A percentile compares a stretch with the other conserved stretches of the same genome.
Conservation (phyloP, 495 filamentous ascomycete genomes). For the Amorphotheca resinae region DNA sequence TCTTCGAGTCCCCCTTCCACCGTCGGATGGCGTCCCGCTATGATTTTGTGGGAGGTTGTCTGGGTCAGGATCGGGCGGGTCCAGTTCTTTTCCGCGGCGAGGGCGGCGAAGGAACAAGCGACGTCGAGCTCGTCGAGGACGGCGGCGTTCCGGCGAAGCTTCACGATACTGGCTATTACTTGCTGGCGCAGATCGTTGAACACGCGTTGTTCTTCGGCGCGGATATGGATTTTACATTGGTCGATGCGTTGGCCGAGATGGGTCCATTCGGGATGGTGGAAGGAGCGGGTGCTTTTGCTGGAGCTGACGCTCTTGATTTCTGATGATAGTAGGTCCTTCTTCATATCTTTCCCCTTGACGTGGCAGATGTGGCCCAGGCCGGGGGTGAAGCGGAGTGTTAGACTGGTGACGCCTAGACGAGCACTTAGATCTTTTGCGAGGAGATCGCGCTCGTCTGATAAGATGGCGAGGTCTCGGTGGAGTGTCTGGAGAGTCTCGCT, state of each 20-base stretch:
- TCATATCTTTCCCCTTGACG: conserved; percentile 69
- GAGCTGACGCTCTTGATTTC: conserved; percentile 43
- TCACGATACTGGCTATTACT: conserved; percentile 67
- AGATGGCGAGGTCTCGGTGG: conserved; percentile 47
- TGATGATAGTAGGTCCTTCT: conserved; percentile 14
- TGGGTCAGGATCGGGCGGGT: conserved; percentile 51
- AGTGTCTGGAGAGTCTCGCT: conserved; percentile 50
- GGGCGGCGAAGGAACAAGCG: conserved; percentile 62
- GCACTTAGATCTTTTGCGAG: conserved; percentile 48
- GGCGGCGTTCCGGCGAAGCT: conserved; percentile 72
- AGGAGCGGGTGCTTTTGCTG: conserved; percentile 72
- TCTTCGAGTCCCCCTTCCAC: conserved; percentile 71
- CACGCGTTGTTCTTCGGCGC: conserved; percentile 22
- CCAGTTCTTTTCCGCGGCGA: conserved; percentile 63
- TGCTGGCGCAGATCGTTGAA: conserved; percentile 56
- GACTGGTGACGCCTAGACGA: conserved; percentile 34
- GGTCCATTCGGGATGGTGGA: conserved; percentile 77
- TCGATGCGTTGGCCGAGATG: conserved; percentile 63
- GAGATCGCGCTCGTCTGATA: conserved; percentile 42
- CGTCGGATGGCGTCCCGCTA: conserved; percentile 79
- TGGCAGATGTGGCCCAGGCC: conserved; percentile 81
- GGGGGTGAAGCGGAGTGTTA: conserved; percentile 75
- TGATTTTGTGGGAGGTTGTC: conserved; percentile 44
- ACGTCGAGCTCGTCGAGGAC: conserved; percentile 91
- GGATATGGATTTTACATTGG: conserved; percentile 57